Conservation (phyloP, 192 early-diverging fungal species). For the Spinellus fusiger region DNA sequence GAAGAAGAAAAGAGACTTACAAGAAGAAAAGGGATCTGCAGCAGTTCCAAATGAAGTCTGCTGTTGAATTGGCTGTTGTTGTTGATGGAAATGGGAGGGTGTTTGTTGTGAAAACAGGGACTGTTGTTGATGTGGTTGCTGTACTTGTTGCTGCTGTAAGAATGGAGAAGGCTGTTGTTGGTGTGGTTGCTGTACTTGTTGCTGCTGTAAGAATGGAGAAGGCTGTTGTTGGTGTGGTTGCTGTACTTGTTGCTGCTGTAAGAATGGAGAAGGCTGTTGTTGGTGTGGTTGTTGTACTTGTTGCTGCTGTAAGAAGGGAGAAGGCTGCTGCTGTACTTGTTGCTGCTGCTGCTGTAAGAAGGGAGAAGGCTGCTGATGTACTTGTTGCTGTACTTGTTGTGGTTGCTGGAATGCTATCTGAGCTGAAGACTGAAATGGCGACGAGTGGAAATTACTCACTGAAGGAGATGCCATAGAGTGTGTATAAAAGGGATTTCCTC, state of each 20-base stretch:
- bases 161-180: background rate
- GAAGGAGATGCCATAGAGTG: background rate
- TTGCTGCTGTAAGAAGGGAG: background rate
- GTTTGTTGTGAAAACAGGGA: background rate
- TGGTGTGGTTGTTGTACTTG: constrained; percentile 25
- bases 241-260: constrained; percentile 31
- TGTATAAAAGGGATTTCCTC: background rate
- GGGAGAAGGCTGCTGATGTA: constrained; percentile 18
- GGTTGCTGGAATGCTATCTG: constrained; percentile 14
- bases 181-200: constrained; percentile 23
- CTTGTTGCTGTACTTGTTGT: constrained; percentile 24
- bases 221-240: constrained; percentile 8
- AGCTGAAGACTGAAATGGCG: background rate
- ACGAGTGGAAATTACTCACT: background rate
- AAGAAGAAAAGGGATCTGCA: background rate
- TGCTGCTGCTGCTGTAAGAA: constrained; percentile 10
- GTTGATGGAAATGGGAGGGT: background rate
- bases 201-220: too few relatives aligned
- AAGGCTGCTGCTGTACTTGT: constrained; percentile 23
- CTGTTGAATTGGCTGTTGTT: too few relatives aligned
- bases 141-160: constrained; percentile 13
- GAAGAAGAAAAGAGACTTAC: background rate
- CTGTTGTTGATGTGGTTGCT: constrained; percentile 6
- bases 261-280: constrained; percentile 28
- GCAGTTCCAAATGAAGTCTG: too few relatives aligned